phyloP scores from a whole-genome alignment of 352 stramenopile genomes.

The Detonula confervacea region DNA sequence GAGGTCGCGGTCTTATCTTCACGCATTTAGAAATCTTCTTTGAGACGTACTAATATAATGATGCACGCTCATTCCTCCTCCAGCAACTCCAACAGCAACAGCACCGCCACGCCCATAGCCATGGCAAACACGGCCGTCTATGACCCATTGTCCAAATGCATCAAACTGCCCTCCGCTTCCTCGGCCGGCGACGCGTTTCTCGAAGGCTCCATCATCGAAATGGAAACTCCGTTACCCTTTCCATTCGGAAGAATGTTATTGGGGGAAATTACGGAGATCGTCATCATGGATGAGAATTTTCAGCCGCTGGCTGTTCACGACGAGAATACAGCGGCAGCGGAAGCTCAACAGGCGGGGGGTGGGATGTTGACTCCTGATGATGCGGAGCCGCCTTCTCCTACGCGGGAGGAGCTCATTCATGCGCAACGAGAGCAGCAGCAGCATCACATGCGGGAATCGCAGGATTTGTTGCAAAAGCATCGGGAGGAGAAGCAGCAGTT shows the following conservation, averaged over 20 bases:
- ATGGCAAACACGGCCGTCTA: slow-evolving; percentile 9
- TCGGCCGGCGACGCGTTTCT: slow-evolving; percentile 8
- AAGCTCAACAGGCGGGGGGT: neutral
- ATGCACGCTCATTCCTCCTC: slow-evolving; percentile 7
- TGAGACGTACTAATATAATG: no score
- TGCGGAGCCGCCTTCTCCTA: neutral
- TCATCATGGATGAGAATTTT: slow-evolving; percentile 31
- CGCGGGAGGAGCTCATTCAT: slow-evolving; percentile 3
- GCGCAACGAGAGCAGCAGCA: slow-evolving; percentile 21
- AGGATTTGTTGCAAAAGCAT: slow-evolving; percentile 33
- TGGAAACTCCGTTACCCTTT: slow-evolving; percentile 22
- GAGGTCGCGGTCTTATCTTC: no score
- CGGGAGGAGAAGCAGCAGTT: slow-evolving; percentile 22
- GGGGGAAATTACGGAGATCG: slow-evolving; percentile 42
- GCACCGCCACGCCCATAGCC: neutral
- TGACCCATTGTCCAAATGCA: slow-evolving; percentile 21
- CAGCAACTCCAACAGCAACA: no score
- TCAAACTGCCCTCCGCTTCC: slow-evolving; percentile 9
- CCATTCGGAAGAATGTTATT: slow-evolving; percentile 21
- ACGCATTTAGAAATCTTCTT: no score
- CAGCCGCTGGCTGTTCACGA: slow-evolving; percentile 18
- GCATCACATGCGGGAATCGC: slow-evolving; percentile 20
- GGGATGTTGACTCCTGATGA: neutral
- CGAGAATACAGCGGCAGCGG: slow-evolving; percentile 6
- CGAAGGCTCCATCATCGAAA: slow-evolving; percentile 35